Evolutionary conservation across 306 rosid genomes (phyloP).

Genomic region (Quercus aquifolioides): DNA sequence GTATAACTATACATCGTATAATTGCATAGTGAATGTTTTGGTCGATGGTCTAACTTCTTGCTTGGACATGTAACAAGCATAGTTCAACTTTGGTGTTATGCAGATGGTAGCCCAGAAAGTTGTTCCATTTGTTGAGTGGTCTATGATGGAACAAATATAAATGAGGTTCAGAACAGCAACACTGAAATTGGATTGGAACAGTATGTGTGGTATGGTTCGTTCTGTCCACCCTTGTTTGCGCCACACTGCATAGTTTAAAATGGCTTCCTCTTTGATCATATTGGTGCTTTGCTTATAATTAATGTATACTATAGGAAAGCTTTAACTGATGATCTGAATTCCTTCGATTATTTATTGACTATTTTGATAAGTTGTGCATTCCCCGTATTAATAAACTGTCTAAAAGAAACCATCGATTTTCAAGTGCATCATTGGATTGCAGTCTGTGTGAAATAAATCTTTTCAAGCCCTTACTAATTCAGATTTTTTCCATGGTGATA

Average conservation of each 20-base stretch:
- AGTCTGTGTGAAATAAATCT: not conserved
- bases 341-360: not conserved
- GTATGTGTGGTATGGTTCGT: slow-evolving; percentile 17
- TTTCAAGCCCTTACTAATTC: not conserved
- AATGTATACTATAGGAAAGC: not conserved
- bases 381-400: too few relatives aligned
- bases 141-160: slow-evolving; percentile 13
- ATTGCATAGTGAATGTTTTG: not conserved
- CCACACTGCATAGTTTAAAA: not conserved
- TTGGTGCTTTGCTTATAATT: not conserved
- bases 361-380: not conserved
- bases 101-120: slow-evolving; percentile 12
- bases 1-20: not conserved
- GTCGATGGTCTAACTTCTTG: not conserved
- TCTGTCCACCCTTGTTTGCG: slow-evolving; percentile 9
- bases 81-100: slow-evolving; percentile 3
- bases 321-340: not conserved
- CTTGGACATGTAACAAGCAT: slow-evolving; percentile 2
- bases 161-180: not conserved
- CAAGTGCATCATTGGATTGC: not conserved
- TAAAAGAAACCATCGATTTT: not conserved
- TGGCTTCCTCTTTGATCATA: not conserved
- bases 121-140: slow-evolving; percentile 14
- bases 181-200: slow-evolving; percentile 4
- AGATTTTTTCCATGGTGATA: not conserved